Evolutionary conservation across 2,329 filamentous ascomycete species (phyloP).

Genomic region (Stemphylium vesicarium): DNA sequence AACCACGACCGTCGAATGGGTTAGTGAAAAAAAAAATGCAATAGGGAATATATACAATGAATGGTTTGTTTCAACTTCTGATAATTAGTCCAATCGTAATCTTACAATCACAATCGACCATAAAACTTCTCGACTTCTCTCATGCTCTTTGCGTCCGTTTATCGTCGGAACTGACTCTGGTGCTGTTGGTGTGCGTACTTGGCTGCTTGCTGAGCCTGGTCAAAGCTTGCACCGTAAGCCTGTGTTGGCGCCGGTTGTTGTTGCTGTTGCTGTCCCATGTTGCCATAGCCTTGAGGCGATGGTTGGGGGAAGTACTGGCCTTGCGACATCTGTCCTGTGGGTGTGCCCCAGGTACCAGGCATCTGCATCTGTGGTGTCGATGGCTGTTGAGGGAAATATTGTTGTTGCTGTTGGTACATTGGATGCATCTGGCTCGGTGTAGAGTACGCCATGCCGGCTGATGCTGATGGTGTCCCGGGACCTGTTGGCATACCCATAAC

Average conservation of each 20-base stretch:
- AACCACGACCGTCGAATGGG: neutral
- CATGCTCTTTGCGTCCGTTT: neutral
- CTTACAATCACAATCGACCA: slow-evolving; percentile 1
- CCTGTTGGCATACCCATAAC: slow-evolving; percentile 33
- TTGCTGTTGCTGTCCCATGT: slow-evolving; percentile 12
- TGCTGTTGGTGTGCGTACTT: slow-evolving; percentile 10
- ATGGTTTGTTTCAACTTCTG: neutral
- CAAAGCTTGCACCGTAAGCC: slow-evolving; percentile 14
- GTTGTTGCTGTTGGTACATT: slow-evolving; percentile 37
- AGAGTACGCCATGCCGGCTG: slow-evolving; percentile 36
- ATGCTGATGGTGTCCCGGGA: slow-evolving; percentile 21
- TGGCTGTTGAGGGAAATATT: slow-evolving; percentile 37
- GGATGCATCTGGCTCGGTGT: slow-evolving; percentile 36
- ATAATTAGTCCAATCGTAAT: neutral
- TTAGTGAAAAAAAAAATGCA: slow-evolving; percentile 4
- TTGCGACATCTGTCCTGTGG: slow-evolving; percentile 34
- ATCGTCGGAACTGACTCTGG: slow-evolving; percentile 11
- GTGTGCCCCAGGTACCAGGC: slow-evolving; percentile 38
- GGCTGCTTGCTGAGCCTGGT: slow-evolving; percentile 12
- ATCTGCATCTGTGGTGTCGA: slow-evolving; percentile 35
- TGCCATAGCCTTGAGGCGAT: slow-evolving; percentile 33
- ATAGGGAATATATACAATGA: slow-evolving; percentile 9
- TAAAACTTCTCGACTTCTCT: neutral
- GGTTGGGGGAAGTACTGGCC: slow-evolving; percentile 36
- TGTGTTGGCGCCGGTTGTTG: slow-evolving; percentile 3